phyloP scores from a whole-genome alignment of 2,329 filamentous ascomycete species.

The Botrytis sinoallii region DNA sequence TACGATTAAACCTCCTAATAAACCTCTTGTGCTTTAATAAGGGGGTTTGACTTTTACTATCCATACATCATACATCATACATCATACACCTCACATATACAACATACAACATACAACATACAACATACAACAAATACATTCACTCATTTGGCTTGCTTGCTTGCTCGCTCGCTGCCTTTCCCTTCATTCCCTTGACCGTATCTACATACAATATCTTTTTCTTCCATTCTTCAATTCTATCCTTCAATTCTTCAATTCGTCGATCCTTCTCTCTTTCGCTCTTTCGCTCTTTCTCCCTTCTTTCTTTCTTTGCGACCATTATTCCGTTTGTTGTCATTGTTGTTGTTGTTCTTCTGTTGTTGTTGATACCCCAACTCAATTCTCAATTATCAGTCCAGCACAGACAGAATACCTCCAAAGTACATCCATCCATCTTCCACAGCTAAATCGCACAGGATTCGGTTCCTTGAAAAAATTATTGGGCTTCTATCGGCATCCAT shows the following conservation, averaged over 20 bases:
- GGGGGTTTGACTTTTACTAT: background rate
- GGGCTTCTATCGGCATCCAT: slow-evolving; percentile 6
- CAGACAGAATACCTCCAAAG: background rate
- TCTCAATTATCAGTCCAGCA: background rate
- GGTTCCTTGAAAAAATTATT: slow-evolving; percentile 5
- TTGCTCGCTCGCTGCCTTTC: background rate
- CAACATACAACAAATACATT: background rate
- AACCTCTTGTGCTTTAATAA: background rate
- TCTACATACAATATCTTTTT: background rate
- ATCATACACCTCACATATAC: background rate
- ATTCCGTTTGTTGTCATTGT: background rate
- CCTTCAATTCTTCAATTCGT: too few species aligned
- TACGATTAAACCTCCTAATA: background rate
- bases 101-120: background rate
- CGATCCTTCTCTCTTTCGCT: background rate
- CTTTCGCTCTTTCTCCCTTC: background rate
- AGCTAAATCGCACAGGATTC: slow-evolving; percentile 3
- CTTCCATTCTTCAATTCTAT: background rate
- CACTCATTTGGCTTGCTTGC: background rate
- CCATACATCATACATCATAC: background rate
- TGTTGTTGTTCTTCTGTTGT: background rate
- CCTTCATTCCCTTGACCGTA: background rate
- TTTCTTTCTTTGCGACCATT: background rate
- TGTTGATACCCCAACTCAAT: background rate
- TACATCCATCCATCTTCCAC: background rate